phyloP scores from a whole-genome alignment of 1,284 basidiomycete species.

The Ceratobasidium sp. region DNA sequence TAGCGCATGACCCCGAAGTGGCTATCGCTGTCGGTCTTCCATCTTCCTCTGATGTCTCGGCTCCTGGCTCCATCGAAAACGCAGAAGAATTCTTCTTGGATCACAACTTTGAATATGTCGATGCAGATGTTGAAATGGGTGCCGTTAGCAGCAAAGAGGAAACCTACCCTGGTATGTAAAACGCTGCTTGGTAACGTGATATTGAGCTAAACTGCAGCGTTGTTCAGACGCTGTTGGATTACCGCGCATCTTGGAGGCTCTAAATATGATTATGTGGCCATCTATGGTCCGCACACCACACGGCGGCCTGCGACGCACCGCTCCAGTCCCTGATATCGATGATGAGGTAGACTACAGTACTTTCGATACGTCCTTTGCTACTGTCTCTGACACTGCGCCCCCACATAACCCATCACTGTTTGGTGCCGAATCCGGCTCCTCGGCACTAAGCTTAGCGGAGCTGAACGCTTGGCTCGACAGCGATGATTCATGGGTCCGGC shows the following conservation, averaged over 20 bases:
- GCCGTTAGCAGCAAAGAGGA: not conserved
- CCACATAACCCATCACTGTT: conserved; percentile 19
- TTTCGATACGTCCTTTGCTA: conserved; percentile 23
- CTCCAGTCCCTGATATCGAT: not conserved
- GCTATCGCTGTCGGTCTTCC: conserved; percentile 67
- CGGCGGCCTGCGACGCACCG: conserved; percentile 8
- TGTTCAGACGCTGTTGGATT: conserved; percentile 63
- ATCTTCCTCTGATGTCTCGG: conserved; percentile 35
- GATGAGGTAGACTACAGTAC: not conserved
- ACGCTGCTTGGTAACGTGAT: not conserved
- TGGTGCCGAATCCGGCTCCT: not conserved
- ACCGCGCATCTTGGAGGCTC: conserved; percentile 72
- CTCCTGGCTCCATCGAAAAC: conserved; percentile 48
- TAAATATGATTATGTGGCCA: conserved; percentile 87
- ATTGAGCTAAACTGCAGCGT: not conserved
- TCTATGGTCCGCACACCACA: conserved; percentile 59
- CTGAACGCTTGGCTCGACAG: conserved; percentile 65
- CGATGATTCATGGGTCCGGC: conserved; percentile 43
- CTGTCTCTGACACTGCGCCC: conserved; percentile 23
- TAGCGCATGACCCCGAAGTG: conserved; percentile 63
- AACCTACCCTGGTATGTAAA: conserved; percentile 23
- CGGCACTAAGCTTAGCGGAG: conserved; percentile 53
- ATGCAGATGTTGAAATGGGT: conserved; percentile 49
- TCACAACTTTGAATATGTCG: conserved; percentile 76
- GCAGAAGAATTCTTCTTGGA: conserved; percentile 69